phyloP scores from a whole-genome alignment of 768 basidiomycete genomes.

The Hysterangium stoloniferum region DNA sequence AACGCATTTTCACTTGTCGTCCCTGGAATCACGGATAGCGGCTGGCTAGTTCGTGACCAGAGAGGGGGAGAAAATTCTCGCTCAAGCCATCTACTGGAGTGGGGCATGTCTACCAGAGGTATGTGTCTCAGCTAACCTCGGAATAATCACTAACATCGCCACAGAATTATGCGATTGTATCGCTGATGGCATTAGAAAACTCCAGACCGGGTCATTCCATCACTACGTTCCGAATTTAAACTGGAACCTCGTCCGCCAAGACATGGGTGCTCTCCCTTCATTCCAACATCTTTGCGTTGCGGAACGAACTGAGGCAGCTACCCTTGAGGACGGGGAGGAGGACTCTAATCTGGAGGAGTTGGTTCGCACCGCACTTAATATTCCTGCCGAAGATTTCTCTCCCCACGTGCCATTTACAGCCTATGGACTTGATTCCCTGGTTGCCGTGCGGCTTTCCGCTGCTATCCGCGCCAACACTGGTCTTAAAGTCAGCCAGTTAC shows the following conservation, averaged over 20 bases:
- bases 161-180: slow-evolving; percentile 25
- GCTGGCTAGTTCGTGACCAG: slow-evolving; percentile 12
- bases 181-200: slow-evolving; percentile 25
- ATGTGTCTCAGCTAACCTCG: background rate
- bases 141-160: background rate
- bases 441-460: slow-evolving; percentile 30
- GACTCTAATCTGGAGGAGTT: slow-evolving; percentile 14
- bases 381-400: slow-evolving; percentile 28
- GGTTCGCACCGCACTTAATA: slow-evolving; percentile 21
- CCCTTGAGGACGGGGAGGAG: slow-evolving; percentile 9
- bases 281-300: slow-evolving; percentile 19
- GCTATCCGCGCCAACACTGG: slow-evolving; percentile 20
- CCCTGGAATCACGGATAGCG: slow-evolving; percentile 26
- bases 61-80: slow-evolving; percentile 5
- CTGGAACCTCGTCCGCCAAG: slow-evolving; percentile 22
- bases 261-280: slow-evolving; percentile 18
- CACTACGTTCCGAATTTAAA: slow-evolving; percentile 29
- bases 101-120: slow-evolving; percentile 17
- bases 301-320: slow-evolving; percentile 10
- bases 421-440: slow-evolving; percentile 37
- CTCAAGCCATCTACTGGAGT: slow-evolving; percentile 9
- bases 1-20: slow-evolving; percentile 29
- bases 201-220: slow-evolving; percentile 18
- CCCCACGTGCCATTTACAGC: slow-evolving; percentile 31
- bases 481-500: slow-evolving; percentile 26